phyloP scores from a whole-genome alignment of 805 yeast species.

The Metschnikowia lunata region DNA sequence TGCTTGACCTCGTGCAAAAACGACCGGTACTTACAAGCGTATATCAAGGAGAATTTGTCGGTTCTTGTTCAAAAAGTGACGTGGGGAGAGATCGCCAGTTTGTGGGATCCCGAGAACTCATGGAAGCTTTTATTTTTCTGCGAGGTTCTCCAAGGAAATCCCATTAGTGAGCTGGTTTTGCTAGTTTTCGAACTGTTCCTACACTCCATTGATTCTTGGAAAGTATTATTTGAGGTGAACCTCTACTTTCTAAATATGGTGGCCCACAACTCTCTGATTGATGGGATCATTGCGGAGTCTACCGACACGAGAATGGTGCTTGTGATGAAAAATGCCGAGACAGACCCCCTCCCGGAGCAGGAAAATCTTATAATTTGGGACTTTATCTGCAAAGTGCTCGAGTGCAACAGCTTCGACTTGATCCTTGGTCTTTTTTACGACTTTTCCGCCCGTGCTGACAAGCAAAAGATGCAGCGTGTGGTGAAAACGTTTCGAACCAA shows the following conservation, averaged over 20 bases:
- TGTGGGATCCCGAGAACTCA: slow-evolving; percentile 5
- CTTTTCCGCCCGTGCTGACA: neutral
- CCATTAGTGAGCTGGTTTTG: slow-evolving; percentile 6
- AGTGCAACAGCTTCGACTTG: slow-evolving; percentile 7
- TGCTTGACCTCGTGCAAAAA: slow-evolving; percentile 6
- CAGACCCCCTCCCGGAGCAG: slow-evolving; percentile 5
- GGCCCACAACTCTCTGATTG: slow-evolving; percentile 9
- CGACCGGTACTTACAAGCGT: slow-evolving; percentile 3
- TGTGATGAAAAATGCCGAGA: slow-evolving; percentile 5
- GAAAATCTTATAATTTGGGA: slow-evolving; percentile 10
- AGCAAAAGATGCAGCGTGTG: neutral
- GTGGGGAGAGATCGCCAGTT: slow-evolving; percentile 5
- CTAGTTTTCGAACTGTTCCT: slow-evolving; percentile 9
- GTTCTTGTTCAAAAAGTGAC: slow-evolving; percentile 1
- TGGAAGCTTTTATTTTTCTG: slow-evolving; percentile 12
- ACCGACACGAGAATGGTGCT: slow-evolving; percentile 9
- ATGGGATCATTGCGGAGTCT: slow-evolving; percentile 8
- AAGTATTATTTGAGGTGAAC: slow-evolving; percentile 7
- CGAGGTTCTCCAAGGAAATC: slow-evolving; percentile 7
- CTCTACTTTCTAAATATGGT: slow-evolving; percentile 9
- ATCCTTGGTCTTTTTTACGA: slow-evolving; percentile 12
- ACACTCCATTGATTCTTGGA: slow-evolving; percentile 12
- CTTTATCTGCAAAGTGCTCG: slow-evolving; percentile 9
- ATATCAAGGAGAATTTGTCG: slow-evolving; percentile 2
- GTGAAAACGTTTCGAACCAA: slow-evolving; percentile 3